Conservation (phyloP, 2,329 filamentous ascomycete species). For the Lizonia empirigonia region DNA sequence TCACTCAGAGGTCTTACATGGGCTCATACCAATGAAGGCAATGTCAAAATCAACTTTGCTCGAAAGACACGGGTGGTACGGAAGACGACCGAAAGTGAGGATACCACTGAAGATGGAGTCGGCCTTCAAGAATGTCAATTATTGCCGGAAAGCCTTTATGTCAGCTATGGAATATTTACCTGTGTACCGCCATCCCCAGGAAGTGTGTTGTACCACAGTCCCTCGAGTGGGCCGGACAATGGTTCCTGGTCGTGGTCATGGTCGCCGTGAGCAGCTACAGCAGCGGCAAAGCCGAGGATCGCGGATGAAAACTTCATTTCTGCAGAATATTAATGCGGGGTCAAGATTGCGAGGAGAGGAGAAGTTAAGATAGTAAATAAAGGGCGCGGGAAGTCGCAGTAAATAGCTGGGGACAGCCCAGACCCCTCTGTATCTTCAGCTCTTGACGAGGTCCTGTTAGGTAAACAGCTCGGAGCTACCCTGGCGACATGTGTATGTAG, state of each 20-base stretch:
- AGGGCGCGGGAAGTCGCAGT: slow-evolving; percentile 20
- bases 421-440: slow-evolving; percentile 29
- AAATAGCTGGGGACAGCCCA: slow-evolving; percentile 27
- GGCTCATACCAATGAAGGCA: slow-evolving; percentile 66
- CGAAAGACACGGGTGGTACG: slow-evolving; percentile 77
- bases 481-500: slow-evolving; percentile 32
- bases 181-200: slow-evolving; percentile 85
- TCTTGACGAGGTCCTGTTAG: slow-evolving; percentile 41
- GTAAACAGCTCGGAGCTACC: slow-evolving; percentile 43
- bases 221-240: slow-evolving; percentile 69
- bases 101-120: slow-evolving; percentile 90
- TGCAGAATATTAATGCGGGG: slow-evolving; percentile 2
- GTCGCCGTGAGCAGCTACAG: slow-evolving; percentile 64
- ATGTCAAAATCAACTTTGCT: slow-evolving; percentile 78
- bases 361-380: slow-evolving; percentile 1
- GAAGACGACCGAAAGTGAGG: slow-evolving; percentile 79
- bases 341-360: neutral
- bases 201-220: slow-evolving; percentile 81
- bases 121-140: slow-evolving; percentile 59
- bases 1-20: no score
- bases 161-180: slow-evolving; percentile 52
- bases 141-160: neutral
- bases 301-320: slow-evolving; percentile 38
- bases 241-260: slow-evolving; percentile 63
- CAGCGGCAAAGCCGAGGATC: slow-evolving; percentile 51